Evolutionary conservation across 768 basidiomycete genomes (phyloP).

Genomic region (Pulveroboletus frians): DNA sequence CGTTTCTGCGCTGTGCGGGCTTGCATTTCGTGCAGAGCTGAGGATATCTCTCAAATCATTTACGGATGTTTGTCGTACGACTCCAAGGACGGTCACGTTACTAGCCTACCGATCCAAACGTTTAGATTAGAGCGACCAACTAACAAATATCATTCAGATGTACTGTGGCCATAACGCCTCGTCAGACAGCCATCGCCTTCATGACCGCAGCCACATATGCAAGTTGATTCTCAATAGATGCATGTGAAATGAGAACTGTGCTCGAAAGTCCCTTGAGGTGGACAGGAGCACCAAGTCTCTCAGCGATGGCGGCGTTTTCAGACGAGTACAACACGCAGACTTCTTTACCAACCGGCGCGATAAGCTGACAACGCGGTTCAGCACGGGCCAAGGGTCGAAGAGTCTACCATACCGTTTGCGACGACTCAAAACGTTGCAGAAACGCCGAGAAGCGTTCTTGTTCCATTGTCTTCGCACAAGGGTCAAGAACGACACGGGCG

Average conservation of each 20-base stretch:
- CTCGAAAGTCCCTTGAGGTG: conserved; percentile 40
- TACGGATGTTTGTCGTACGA: conserved; percentile 17
- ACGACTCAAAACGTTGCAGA: conserved; percentile 42
- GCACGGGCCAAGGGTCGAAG: not conserved
- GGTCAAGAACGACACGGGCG: conserved; percentile 40
- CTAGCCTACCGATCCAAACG: not conserved
- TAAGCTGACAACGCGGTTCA: conserved; percentile 41
- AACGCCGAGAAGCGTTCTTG: conserved; percentile 47
- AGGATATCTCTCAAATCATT: conserved; percentile 11
- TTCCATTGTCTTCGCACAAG: conserved; percentile 38
- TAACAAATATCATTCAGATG: not conserved
- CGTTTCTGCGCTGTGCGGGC: conserved; percentile 40
- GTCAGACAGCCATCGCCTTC: conserved; percentile 19
- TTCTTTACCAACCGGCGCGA: conserved; percentile 46
- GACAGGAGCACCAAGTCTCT: conserved; percentile 46
- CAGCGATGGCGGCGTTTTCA: conserved; percentile 39
- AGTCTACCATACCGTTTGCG: conserved; percentile 45
- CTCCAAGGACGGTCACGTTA: not conserved
- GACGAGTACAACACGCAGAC: conserved; percentile 60
- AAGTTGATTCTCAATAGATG: conserved; percentile 54
- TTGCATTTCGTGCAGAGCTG: conserved; percentile 26
- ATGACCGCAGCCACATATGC: conserved; percentile 54
- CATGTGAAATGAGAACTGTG: conserved; percentile 48
- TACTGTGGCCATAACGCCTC: not conserved
- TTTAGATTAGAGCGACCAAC: not conserved